Evolutionary conservation across 2,329 filamentous ascomycete species (phyloP).

Genomic region (Zelopaecilomyces penicillatus): DNA sequence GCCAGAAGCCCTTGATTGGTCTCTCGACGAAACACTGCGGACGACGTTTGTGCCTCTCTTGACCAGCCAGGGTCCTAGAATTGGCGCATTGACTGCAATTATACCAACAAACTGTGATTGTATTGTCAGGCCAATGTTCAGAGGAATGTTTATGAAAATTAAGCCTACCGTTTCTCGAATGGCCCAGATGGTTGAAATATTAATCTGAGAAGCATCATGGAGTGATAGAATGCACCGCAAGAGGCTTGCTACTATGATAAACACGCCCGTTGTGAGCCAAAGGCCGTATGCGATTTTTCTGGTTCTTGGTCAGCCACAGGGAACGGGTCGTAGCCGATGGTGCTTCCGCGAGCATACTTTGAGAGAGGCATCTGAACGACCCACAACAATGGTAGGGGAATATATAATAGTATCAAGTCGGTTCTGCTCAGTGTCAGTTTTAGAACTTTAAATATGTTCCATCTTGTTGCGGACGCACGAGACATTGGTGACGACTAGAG

Average conservation of each 20-base stretch:
- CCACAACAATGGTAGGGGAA: slow-evolving; percentile 17
- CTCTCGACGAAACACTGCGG: slow-evolving; percentile 8
- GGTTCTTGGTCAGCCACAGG: background rate
- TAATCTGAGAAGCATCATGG: slow-evolving; percentile 12
- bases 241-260: slow-evolving; percentile 17
- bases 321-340: background rate
- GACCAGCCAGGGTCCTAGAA: slow-evolving; percentile 17
- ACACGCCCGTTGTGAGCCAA: slow-evolving; percentile 17
- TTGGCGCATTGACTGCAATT: slow-evolving; percentile 15
- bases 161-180: slow-evolving; percentile 17
- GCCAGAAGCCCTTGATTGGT: background rate
- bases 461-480: slow-evolving; percentile 7
- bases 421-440: slow-evolving; percentile 7
- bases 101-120: slow-evolving; percentile 16
- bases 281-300: slow-evolving; percentile 16
- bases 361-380: slow-evolving; percentile 14
- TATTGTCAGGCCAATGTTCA: background rate
- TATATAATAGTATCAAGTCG: slow-evolving; percentile 15
- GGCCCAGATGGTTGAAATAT: slow-evolving; percentile 17
- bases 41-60: slow-evolving; percentile 11
- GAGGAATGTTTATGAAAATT: background rate
- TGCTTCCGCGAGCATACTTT: slow-evolving; percentile 5
- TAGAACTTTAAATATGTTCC: no score
- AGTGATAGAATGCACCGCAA: slow-evolving; percentile 16
- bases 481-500: slow-evolving; percentile 16